Evolutionary conservation across 1,284 basidiomycete genomes (phyloP).

Genomic region (Peniophora sp.): DNA sequence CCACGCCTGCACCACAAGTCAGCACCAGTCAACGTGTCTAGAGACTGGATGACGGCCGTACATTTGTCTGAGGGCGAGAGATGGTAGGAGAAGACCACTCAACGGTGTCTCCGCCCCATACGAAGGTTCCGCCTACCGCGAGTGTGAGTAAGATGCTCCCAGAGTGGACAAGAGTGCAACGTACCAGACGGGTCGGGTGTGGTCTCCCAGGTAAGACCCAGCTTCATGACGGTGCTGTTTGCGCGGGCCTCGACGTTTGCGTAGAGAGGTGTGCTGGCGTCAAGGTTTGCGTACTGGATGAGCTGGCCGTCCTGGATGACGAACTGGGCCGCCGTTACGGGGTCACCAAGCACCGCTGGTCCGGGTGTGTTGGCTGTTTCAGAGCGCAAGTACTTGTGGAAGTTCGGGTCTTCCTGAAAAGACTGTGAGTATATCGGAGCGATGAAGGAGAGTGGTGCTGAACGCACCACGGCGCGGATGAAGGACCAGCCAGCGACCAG

Average conservation of each 20-base stretch:
- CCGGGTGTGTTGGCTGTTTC: slow-evolving; percentile 34
- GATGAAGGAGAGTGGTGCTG: background rate
- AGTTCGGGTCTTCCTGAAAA: slow-evolving; percentile 48
- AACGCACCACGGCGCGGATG: slow-evolving; percentile 52
- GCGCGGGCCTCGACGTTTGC: slow-evolving; percentile 40
- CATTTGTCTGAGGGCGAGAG: slow-evolving; percentile 40
- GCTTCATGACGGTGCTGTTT: slow-evolving; percentile 38
- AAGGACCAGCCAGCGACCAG: slow-evolving; percentile 46
- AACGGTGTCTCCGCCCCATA: slow-evolving; percentile 45
- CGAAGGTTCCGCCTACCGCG: slow-evolving; percentile 28
- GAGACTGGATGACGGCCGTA: slow-evolving; percentile 18
- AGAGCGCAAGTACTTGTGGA: slow-evolving; percentile 58
- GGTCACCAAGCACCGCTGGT: slow-evolving; percentile 43
- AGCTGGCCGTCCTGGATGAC: slow-evolving; percentile 46
- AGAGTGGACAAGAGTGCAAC: no score
- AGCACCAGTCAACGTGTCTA: background rate
- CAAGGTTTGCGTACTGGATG: slow-evolving; percentile 30
- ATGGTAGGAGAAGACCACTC: slow-evolving; percentile 45
- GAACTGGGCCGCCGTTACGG: slow-evolving; percentile 45
- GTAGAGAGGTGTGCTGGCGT: slow-evolving; percentile 32
- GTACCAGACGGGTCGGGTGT: slow-evolving; percentile 33
- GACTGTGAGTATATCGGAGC: background rate
- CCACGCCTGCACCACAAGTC: slow-evolving; percentile 32
- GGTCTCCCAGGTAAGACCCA: slow-evolving; percentile 40
- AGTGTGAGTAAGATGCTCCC: no score